Evolutionary conservation across 139 green algal species (phyloP).

Genomic region (Chlamydomonas urium): DNA sequence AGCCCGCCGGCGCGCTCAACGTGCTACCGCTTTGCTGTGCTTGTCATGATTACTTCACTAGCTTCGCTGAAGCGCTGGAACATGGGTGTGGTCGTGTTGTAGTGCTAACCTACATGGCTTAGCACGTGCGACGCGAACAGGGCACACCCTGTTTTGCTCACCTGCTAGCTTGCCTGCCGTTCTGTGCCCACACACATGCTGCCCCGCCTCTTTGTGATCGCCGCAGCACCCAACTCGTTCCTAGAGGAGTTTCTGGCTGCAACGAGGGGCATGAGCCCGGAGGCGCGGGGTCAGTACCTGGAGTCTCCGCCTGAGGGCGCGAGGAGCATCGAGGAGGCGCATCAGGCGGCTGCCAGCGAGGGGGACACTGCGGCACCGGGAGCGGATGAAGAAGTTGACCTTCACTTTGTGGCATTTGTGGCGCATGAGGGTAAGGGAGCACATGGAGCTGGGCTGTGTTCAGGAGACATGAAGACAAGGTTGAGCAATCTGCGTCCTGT

Average conservation of each 20-base stretch:
- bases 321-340: slow-evolving; percentile 78
- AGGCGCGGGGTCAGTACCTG: slow-evolving; percentile 61
- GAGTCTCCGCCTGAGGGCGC: slow-evolving; percentile 73
- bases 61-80: background rate
- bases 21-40: background rate
- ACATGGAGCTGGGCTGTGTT: background rate
- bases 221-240: slow-evolving; percentile 68
- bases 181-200: background rate
- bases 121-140: too few species aligned
- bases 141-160: background rate
- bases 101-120: too few species aligned
- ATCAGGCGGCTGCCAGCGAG: slow-evolving; percentile 68
- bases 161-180: background rate
- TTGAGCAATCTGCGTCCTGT: background rate
- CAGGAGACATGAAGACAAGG: background rate
- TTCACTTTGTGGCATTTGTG: slow-evolving; percentile 90
- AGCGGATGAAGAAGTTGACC: slow-evolving; percentile 68
- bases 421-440: slow-evolving; percentile 45
- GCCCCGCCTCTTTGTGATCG: background rate
- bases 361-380: slow-evolving; percentile 63
- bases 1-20: background rate
- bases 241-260: slow-evolving; percentile 62
- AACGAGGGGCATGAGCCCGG: slow-evolving; percentile 54
- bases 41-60: background rate
- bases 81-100: too few species aligned